Conservation (phyloP, 192 early-diverging fungal genomes). For the Helicostylum pulchrum region DNA sequence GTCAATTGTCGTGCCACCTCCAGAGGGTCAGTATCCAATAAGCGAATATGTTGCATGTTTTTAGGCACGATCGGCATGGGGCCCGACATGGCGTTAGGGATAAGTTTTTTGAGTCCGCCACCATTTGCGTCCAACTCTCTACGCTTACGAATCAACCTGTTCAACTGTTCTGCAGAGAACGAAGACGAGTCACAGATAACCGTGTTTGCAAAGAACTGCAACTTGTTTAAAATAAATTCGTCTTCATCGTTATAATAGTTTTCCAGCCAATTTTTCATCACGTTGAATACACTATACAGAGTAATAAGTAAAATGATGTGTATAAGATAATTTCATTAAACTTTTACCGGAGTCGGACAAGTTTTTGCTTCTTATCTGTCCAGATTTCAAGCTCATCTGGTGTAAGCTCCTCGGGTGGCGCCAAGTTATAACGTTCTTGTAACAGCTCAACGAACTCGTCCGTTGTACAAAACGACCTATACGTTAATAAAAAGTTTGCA, state of each 20-base stretch:
- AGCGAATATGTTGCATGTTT: slow-evolving; percentile 67
- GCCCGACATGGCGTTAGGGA: slow-evolving; percentile 59
- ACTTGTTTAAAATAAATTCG: slow-evolving; percentile 67
- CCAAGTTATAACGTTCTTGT: slow-evolving; percentile 74
- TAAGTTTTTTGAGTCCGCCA: slow-evolving; percentile 56
- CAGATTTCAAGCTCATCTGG: slow-evolving; percentile 71
- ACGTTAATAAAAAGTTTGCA: slow-evolving; percentile 89
- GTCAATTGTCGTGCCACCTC: slow-evolving; percentile 95
- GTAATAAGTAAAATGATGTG: neutral
- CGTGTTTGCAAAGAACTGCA: slow-evolving; percentile 70
- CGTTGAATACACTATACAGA: slow-evolving; percentile 72
- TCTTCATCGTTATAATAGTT: slow-evolving; percentile 77
- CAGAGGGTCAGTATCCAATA: slow-evolving; percentile 88
- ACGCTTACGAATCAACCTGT: slow-evolving; percentile 74
- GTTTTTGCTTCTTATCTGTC: slow-evolving; percentile 87
- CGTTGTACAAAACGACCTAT: slow-evolving; percentile 87
- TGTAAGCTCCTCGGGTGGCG: slow-evolving; percentile 66
- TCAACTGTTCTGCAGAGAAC: slow-evolving; percentile 67
- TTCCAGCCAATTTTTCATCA: slow-evolving; percentile 96
- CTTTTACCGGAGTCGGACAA: slow-evolving; percentile 70
- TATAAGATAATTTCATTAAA: neutral
- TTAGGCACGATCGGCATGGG: slow-evolving; percentile 82
- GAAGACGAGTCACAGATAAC: slow-evolving; percentile 71
- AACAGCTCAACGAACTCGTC: slow-evolving; percentile 76
- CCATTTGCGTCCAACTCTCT: slow-evolving; percentile 39